A percentile compares a stretch with the other conserved stretches of the same genome.
Conservation (phyloP, 2,329 filamentous ascomycete species). For the Colletotrichum godetiae region DNA sequence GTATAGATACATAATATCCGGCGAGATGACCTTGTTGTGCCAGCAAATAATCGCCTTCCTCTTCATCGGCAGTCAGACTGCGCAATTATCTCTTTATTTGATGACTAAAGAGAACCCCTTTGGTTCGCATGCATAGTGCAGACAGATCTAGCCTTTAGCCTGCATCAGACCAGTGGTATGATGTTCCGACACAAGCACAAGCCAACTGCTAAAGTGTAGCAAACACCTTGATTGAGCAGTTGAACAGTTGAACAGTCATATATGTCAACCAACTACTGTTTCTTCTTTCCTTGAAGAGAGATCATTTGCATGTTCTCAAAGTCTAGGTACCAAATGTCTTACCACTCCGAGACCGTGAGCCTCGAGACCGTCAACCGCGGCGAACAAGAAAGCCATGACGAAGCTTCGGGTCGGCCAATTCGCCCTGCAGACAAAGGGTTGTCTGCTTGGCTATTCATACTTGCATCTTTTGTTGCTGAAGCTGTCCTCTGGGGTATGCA, state of each 20-base stretch:
- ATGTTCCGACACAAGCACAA: not conserved
- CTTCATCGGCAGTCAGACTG: not conserved
- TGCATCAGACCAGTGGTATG: not conserved
- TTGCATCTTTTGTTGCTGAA: not conserved
- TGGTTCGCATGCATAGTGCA: not conserved
- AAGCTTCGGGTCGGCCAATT: not conserved
- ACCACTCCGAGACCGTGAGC: not conserved
- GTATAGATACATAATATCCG: too few species aligned
- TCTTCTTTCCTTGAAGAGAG: too few species aligned
- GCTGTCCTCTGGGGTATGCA: constrained; percentile 10
- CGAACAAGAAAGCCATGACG: not conserved
- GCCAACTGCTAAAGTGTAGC: not conserved
- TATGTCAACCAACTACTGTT: too few species aligned
- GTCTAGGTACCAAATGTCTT: not conserved
- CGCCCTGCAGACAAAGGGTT: not conserved
- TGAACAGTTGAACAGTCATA: not conserved
- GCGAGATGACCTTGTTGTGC: too few species aligned
- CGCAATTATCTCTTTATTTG: not conserved
- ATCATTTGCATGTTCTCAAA: not conserved
- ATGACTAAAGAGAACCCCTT: not conserved
- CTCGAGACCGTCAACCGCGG: not conserved
- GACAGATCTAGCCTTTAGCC: not conserved
- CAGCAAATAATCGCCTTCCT: not conserved
- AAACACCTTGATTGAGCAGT: not conserved
- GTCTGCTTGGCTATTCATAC: not conserved